Conservation (phyloP, 257 asterid genomes). For the Fraxinus anomala region DNA sequence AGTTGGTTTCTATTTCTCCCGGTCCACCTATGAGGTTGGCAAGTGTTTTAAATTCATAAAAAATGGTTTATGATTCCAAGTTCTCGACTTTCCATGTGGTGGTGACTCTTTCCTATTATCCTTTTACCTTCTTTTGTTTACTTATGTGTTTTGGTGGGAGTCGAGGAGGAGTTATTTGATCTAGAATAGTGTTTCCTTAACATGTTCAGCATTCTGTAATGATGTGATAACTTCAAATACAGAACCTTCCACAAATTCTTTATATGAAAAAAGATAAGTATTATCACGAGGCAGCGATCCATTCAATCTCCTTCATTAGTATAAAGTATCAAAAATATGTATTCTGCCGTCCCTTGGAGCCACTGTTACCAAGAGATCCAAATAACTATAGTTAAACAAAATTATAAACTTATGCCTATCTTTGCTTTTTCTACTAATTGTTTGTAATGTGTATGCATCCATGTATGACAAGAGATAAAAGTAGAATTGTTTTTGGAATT, state of each 20-base stretch:
- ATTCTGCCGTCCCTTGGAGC: neutral
- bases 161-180: neutral
- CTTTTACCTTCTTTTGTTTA: neutral
- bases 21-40: neutral
- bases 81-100: neutral
- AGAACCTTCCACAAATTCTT: neutral
- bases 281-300: neutral
- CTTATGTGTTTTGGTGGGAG: neutral
- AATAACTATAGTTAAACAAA: neutral
- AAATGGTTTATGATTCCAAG: neutral
- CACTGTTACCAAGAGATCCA: neutral
- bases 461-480: neutral
- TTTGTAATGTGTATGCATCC: neutral
- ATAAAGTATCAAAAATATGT: neutral
- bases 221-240: neutral
- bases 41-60: neutral
- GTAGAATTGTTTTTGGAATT: neutral
- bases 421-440: neutral
- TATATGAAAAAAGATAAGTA: slow-evolving; percentile 1
- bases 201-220: neutral
- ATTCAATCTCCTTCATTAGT: slow-evolving; percentile 2
- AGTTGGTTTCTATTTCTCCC: neutral
- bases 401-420: neutral
- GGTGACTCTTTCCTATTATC: neutral
- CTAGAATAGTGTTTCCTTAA: neutral